Evolutionary conservation across 805 yeast species (phyloP).

Genomic region (Pichia nanzhaoensis): DNA sequence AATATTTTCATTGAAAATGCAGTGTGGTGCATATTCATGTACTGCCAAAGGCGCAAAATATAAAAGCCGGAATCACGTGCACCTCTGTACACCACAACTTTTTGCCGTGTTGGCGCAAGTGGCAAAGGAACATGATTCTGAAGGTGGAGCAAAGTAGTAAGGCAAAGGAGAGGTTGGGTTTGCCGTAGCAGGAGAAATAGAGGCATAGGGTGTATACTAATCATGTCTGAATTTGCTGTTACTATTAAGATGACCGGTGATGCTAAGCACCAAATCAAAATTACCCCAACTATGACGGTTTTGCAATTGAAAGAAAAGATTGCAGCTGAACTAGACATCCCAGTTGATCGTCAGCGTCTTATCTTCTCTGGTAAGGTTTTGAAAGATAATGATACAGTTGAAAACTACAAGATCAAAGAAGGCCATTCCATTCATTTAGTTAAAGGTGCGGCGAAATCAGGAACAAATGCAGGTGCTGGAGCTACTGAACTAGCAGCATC

Average conservation of each 20-base stretch:
- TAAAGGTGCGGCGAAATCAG: constrained; percentile 56
- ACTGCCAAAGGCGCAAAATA: too few relatives aligned
- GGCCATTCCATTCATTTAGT: constrained; percentile 90
- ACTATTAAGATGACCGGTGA: constrained; percentile 52
- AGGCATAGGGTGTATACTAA: neutral
- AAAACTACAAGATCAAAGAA: constrained; percentile 68
- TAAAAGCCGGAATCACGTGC: too few relatives aligned
- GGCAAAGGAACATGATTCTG: neutral
- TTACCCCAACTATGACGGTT: constrained; percentile 50
- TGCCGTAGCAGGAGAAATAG: neutral
- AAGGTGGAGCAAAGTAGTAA: neutral
- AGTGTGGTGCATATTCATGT: too few relatives aligned
- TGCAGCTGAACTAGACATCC: constrained; percentile 54
- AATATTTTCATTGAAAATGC: too few relatives aligned
- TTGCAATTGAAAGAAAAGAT: constrained; percentile 62
- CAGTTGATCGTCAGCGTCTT: constrained; percentile 76
- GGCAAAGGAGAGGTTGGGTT: neutral
- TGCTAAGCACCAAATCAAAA: constrained; percentile 62
- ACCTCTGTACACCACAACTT: neutral
- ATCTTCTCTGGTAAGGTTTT: constrained; percentile 92
- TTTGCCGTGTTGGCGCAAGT: too few relatives aligned
- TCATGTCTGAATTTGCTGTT: constrained; percentile 16
- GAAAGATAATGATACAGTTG: constrained; percentile 73
- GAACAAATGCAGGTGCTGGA: constrained; percentile 14
- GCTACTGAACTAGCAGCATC: constrained; percentile 13